Conservation (phyloP, 2,329 filamentous ascomycete genomes). For the Triangularia setosa region DNA sequence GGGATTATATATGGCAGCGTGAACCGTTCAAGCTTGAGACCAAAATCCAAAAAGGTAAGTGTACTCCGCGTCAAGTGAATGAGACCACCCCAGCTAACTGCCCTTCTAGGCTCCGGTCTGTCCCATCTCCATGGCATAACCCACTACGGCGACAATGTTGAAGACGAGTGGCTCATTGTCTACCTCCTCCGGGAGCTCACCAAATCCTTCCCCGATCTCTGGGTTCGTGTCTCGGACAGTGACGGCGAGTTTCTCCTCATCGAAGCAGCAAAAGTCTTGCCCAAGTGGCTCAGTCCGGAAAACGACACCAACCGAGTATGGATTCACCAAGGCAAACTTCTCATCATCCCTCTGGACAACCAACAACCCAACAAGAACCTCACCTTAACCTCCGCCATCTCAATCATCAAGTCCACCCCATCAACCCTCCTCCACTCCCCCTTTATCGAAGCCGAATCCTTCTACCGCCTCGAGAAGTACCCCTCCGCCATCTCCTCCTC, state of each 20-base stretch:
- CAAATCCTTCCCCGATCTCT: slow-evolving; percentile 66
- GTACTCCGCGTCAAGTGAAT: not conserved
- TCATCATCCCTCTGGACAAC: slow-evolving; percentile 60
- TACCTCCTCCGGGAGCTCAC: slow-evolving; percentile 82
- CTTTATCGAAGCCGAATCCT: slow-evolving; percentile 80
- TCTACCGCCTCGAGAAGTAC: slow-evolving; percentile 82
- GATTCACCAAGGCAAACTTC: slow-evolving; percentile 74
- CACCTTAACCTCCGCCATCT: slow-evolving; percentile 60
- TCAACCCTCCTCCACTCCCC: slow-evolving; percentile 64
- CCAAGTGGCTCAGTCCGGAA: slow-evolving; percentile 88
- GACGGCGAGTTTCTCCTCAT: slow-evolving; percentile 95
- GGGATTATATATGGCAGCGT: slow-evolving; percentile 92
- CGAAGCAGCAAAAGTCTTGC: slow-evolving; percentile 84
- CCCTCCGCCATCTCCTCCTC: slow-evolving; percentile 70
- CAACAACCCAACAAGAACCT: slow-evolving; percentile 42
- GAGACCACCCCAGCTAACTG: slow-evolving; percentile 4
- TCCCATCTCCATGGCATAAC: slow-evolving; percentile 71
- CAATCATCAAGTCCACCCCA: slow-evolving; percentile 53
- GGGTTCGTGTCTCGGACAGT: slow-evolving; percentile 78
- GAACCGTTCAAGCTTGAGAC: slow-evolving; percentile 71
- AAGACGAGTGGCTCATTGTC: slow-evolving; percentile 96
- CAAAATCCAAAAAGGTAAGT: slow-evolving; percentile 55
- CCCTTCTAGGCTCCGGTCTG: slow-evolving; percentile 37
- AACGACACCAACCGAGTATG: slow-evolving; percentile 84
- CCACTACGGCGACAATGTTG: slow-evolving; percentile 89